These are phyloP conservation scores for Sphaerulina populicola DNA, from an alignment of 2,329 filamentous ascomycete species.

Conservation along the genomic window DNA sequence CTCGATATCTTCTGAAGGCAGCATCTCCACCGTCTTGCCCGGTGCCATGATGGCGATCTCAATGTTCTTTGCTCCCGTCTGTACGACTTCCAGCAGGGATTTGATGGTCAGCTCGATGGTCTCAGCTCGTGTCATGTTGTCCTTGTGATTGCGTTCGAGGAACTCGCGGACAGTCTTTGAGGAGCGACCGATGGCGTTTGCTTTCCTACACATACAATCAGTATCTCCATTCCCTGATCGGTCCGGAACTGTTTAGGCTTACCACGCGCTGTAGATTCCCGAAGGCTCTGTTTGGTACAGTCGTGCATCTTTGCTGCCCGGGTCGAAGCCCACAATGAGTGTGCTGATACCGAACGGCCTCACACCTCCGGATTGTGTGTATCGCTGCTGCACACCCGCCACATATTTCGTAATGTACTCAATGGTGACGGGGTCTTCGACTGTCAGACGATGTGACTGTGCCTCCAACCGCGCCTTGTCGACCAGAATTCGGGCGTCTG, in stretches of 20 bases:
- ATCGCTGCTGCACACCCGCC: conserved; percentile 93
- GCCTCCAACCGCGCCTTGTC: conserved; percentile 97
- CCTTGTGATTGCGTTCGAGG: conserved; percentile 97
- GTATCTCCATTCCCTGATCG: conserved; percentile 15
- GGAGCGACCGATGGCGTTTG: conserved; percentile 94
- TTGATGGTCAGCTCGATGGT: conserved; percentile 97
- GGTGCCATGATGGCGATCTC: conserved; percentile 98
- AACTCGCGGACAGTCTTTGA: conserved; percentile 99
- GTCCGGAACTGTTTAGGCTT: conserved; percentile 33
- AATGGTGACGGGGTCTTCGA: conserved; percentile 94
- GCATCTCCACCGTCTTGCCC: conserved; percentile 82
- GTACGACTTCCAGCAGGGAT: conserved; percentile 93
- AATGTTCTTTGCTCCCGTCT: conserved; percentile 99
- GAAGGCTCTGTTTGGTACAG: conserved; percentile 99
- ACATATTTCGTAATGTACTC: conserved; percentile 99
- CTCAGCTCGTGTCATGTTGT: conserved; percentile 90
- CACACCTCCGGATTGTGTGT: conserved; percentile 97
- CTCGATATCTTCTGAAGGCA: conserved; percentile 93
- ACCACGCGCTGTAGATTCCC: conserved; percentile 99
- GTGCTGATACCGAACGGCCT: conserved; percentile 98
- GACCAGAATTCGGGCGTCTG: conserved; percentile 93
- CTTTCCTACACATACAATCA: conserved; percentile 61
- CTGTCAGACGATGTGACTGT: conserved; percentile 91
- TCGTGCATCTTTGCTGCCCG: conserved; percentile 76
- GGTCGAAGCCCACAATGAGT: conserved; percentile 96